These are phyloP conservation scores for Penicillium cosmopolitanum DNA, from an alignment of 495 filamentous ascomycete species.

Conservation along the genomic window DNA sequence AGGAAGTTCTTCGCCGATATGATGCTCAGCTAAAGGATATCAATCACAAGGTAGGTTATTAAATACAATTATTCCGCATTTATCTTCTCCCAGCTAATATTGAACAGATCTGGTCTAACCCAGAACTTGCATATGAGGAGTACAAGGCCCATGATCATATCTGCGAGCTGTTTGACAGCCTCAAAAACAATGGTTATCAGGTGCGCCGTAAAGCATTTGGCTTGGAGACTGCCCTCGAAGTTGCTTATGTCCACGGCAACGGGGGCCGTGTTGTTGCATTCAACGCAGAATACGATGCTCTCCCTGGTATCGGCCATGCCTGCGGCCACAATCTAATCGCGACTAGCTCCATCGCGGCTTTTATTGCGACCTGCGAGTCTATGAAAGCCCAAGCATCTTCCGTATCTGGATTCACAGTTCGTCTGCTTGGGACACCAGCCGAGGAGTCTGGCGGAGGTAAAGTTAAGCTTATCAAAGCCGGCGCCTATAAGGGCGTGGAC, in stretches of 20 bases:
- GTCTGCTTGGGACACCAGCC: constrained; percentile 52
- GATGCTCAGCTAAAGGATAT: constrained; percentile 45
- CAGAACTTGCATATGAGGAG: constrained; percentile 59
- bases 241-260: constrained; percentile 51
- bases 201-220: constrained; percentile 52
- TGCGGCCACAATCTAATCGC: constrained; percentile 55
- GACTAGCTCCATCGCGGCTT: constrained; percentile 48
- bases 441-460: constrained; percentile 51
- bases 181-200: constrained; percentile 32
- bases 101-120: constrained; percentile 50
- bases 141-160: constrained; percentile 56
- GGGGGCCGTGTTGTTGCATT: constrained; percentile 56
- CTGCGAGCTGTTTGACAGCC: constrained; percentile 46
- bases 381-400: constrained; percentile 30
- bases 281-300: constrained; percentile 62
- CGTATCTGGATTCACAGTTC: constrained; percentile 32
- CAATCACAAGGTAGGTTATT: constrained; percentile 46
- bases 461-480: constrained; percentile 51
- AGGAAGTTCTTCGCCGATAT: constrained; percentile 32
- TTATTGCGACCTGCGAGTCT: constrained; percentile 42
- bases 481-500: constrained; percentile 52
- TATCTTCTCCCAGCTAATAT: not conserved
- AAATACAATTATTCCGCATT: not conserved
- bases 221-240: constrained; percentile 59
- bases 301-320: constrained; percentile 51